Evolutionary conservation across 1,284 basidiomycete genomes (phyloP).

Genomic region (Hypsizygus ulmarius): DNA sequence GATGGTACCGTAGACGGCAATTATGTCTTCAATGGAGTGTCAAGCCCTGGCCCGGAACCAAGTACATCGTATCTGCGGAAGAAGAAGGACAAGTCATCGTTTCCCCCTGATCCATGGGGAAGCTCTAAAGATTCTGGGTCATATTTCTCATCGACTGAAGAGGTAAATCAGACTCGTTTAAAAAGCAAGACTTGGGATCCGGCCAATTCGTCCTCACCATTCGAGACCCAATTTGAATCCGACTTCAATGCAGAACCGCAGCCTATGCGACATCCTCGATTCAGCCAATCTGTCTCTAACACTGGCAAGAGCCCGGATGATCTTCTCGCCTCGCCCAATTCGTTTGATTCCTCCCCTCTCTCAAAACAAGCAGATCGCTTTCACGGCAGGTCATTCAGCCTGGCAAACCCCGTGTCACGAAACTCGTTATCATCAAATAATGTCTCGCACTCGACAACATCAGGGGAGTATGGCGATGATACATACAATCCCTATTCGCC

Average conservation of each 20-base stretch:
- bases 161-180: conserved; percentile 23
- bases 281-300: conserved; percentile 15
- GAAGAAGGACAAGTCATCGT: conserved; percentile 45
- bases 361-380: conserved; percentile 1
- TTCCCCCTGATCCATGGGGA: conserved; percentile 69
- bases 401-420: neutral
- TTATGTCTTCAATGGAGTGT: conserved; percentile 59
- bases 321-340: conserved; percentile 11
- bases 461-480: conserved; percentile 8
- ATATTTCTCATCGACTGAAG: conserved; percentile 42
- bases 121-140: conserved; percentile 46
- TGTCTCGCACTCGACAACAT: neutral
- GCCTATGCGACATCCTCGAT: conserved; percentile 18
- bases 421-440: neutral
- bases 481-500: conserved; percentile 16
- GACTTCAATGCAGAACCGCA: conserved; percentile 33
- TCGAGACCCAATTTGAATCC: conserved; percentile 42
- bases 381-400: conserved; percentile 5
- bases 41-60: conserved; percentile 40
- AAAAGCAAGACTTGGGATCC: conserved; percentile 32
- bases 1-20: conserved; percentile 31
- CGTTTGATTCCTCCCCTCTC: too few relatives aligned
- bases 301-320: conserved; percentile 9
- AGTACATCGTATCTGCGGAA: conserved; percentile 42
- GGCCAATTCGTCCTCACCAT: conserved; percentile 27